Base-by-base conservation (phyloP, 495 filamentous ascomycete species). In the Hyphodiscus hymeniophilus region DNA sequence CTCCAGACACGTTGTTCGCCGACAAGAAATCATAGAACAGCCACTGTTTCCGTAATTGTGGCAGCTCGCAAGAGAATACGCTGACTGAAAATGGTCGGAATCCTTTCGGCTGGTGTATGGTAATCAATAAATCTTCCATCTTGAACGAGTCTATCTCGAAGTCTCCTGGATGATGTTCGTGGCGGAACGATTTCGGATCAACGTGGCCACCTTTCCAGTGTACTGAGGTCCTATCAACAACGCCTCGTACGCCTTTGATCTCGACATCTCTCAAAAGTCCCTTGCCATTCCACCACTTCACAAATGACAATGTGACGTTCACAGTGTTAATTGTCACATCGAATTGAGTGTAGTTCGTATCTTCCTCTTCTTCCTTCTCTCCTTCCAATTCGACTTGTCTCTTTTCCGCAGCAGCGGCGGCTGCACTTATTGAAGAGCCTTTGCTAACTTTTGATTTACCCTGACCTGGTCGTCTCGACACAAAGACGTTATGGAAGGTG, bases 261-360 rank as follows among this genome's bases (percentile, higher is more conserved):
- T 95, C 89, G 35, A 96, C 92, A 66, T 95, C 85, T 54, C 83
- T 81, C 12, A 98, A 74, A 3, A 94, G 77, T 0, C 92, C 92
- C 66, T 90, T 95, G 18, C 92, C 91, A 57, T 94, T 96, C 72
- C 94, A 87, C 92, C 92, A 98, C 58, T 95, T 95, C 2, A 87
- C 74, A 54, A 98, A 96, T 0, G 92, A 98, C n/a, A 98, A 65
- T 0, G 91, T 96, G 21, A 98, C 94, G 56, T 96, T 94, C 40
- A 98, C 88, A 0, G 87, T 91, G 47, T 94, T 86, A 42, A 98
- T 85, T 0, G 94, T 95, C 12, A 97, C 62, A 57, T 98, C 92
- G 58, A 97, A 98, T 57, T 98, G 92, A 0, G 90, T 96, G 61
- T 96, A 97, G 53, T 97, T 97, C 4, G 82, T 86, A 61, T 97